phyloP scores from a whole-genome alignment of 768 basidiomycete genomes.

The Mycena epipterygia region DNA sequence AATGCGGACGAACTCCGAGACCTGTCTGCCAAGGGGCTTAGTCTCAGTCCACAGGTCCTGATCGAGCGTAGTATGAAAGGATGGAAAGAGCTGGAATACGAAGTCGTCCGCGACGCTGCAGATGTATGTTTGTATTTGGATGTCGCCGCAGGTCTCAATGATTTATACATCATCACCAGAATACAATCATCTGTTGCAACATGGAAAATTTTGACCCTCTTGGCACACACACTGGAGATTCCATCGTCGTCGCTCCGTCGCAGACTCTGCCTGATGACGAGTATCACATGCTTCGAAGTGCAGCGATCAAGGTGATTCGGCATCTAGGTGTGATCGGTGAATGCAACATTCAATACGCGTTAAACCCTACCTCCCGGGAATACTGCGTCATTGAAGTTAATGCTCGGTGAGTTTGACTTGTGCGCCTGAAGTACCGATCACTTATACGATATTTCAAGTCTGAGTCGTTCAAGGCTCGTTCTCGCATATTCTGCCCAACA shows the following conservation, averaged over 20 bases:
- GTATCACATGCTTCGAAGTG: slow-evolving; percentile 98
- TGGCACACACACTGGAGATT: slow-evolving; percentile 98
- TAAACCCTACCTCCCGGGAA: slow-evolving; percentile 92
- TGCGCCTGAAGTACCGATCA: not conserved
- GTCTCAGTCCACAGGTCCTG: slow-evolving; percentile 93
- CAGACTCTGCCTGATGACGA: slow-evolving; percentile 98
- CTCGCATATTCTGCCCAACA: not conserved
- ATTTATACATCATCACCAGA: slow-evolving; percentile 60
- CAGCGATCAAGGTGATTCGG: slow-evolving; percentile 95
- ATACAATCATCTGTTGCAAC: slow-evolving; percentile 99
- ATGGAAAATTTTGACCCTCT: slow-evolving; percentile 99
- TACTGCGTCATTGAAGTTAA: slow-evolving; percentile 99
- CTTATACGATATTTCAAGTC: slow-evolving; percentile 47
- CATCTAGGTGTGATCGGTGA: slow-evolving; percentile 94
- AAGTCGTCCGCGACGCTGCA: slow-evolving; percentile 97
- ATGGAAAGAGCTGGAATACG: slow-evolving; percentile 99
- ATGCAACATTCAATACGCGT: slow-evolving; percentile 98
- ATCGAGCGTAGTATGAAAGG: slow-evolving; percentile 99
- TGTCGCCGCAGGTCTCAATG: slow-evolving; percentile 19
- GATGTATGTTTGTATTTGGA: slow-evolving; percentile 74
- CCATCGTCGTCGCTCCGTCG: slow-evolving; percentile 98
- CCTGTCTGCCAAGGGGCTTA: slow-evolving; percentile 91
- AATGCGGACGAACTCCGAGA: slow-evolving; percentile 95
- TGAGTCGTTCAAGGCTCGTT: slow-evolving; percentile 84
- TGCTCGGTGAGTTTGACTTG: slow-evolving; percentile 71